phyloP scores from a whole-genome alignment of 2,329 filamentous ascomycete species.

The Aureobasidium pullulans region DNA sequence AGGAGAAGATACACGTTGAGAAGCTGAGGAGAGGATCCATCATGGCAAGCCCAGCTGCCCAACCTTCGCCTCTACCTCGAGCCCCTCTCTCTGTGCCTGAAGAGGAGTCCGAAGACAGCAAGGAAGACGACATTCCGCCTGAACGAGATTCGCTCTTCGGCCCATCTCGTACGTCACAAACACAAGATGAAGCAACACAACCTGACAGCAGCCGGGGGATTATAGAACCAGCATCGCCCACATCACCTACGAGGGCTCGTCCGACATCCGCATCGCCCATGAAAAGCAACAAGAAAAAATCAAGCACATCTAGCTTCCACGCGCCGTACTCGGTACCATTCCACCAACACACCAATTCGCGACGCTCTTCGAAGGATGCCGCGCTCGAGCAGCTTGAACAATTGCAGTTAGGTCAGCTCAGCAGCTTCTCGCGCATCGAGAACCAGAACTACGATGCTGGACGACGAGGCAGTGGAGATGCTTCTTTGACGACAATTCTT shows the following conservation, averaged over 20 bases:
- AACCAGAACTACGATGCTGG: slow-evolving; percentile 27
- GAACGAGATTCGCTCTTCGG: slow-evolving; percentile 17
- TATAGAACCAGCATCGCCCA: slow-evolving; percentile 6
- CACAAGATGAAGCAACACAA: neutral
- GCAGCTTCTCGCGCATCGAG: slow-evolving; percentile 24
- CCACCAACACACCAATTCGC: slow-evolving; percentile 22
- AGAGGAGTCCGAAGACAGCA: slow-evolving; percentile 23
- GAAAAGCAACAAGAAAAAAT: slow-evolving; percentile 5
- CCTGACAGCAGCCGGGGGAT: neutral
- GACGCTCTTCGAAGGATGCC: slow-evolving; percentile 31
- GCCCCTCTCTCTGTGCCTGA: slow-evolving; percentile 25
- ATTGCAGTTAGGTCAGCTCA: slow-evolving; percentile 13
- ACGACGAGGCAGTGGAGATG: slow-evolving; percentile 29
- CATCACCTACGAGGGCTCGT: neutral
- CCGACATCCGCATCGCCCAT: slow-evolving; percentile 7
- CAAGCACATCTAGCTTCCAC: slow-evolving; percentile 7
- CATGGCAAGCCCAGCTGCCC: slow-evolving; percentile 14
- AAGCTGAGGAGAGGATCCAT: slow-evolving; percentile 40
- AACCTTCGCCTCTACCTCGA: slow-evolving; percentile 15
- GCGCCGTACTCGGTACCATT: slow-evolving; percentile 13
- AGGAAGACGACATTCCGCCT: slow-evolving; percentile 23
- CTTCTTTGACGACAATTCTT: slow-evolving; percentile 19
- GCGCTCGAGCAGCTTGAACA: slow-evolving; percentile 29
- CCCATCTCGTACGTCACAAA: slow-evolving; percentile 8
- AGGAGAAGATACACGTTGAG: slow-evolving; percentile 58